Evolutionary conservation across 2,329 filamentous ascomycete genomes (phyloP).

Genomic region (Fusarium setosum): DNA sequence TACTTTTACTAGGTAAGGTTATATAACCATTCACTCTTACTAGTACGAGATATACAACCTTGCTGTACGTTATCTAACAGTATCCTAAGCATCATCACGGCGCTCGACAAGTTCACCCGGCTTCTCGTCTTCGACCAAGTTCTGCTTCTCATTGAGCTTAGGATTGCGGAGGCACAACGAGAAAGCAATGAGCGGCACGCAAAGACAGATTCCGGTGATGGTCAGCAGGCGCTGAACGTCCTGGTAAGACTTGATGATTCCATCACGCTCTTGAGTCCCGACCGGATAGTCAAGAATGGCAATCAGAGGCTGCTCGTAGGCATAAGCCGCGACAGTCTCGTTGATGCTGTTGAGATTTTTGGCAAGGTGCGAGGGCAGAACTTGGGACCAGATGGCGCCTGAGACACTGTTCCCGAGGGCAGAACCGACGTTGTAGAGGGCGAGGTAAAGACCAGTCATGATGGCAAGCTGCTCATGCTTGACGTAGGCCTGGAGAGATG

Average conservation of each 20-base stretch:
- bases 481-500: slow-evolving; percentile 55
- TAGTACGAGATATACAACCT: too few species aligned
- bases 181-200: slow-evolving; percentile 59
- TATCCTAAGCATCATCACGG: slow-evolving; percentile 2
- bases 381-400: slow-evolving; percentile 71
- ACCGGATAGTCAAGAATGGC: slow-evolving; percentile 51
- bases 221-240: slow-evolving; percentile 59
- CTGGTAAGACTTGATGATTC: slow-evolving; percentile 58
- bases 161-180: slow-evolving; percentile 57
- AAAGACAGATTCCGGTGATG: slow-evolving; percentile 62
- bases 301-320: slow-evolving; percentile 53
- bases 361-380: slow-evolving; percentile 59
- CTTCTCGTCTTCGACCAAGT: slow-evolving; percentile 50
- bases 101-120: slow-evolving; percentile 19
- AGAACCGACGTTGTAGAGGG: slow-evolving; percentile 71
- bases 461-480: slow-evolving; percentile 68
- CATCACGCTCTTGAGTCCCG: slow-evolving; percentile 56
- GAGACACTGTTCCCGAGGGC: slow-evolving; percentile 70
- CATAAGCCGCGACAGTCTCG: slow-evolving; percentile 48
- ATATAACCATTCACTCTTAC: slow-evolving; percentile 4
- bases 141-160: slow-evolving; percentile 58
- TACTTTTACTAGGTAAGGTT: too few species aligned
- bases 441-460: slow-evolving; percentile 71
- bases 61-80: too few species aligned
- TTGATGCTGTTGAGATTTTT: slow-evolving; percentile 51